Conservation (phyloP, 805 yeast genomes). For the Candida germanica region DNA sequence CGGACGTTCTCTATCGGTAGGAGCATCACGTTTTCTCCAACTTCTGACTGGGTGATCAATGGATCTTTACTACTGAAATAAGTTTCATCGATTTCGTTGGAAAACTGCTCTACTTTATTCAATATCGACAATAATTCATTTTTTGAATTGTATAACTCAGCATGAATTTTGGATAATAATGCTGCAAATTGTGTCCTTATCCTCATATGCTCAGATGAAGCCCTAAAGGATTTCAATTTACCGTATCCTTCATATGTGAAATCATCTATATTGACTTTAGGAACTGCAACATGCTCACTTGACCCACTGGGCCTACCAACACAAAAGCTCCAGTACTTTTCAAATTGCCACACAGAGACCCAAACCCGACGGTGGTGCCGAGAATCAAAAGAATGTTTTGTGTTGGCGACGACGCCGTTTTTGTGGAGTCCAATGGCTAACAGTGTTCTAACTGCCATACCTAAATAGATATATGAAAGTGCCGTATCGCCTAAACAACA, state of each 20-base stretch:
- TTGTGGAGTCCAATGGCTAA: conserved; percentile 36
- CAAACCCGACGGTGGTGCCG: conserved; percentile 17
- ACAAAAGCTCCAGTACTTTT: conserved; percentile 22
- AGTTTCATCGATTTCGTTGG: conserved; percentile 15
- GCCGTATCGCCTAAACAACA: conserved; percentile 21
- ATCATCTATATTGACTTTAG: conserved; percentile 7
- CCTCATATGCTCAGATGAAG: conserved; percentile 18
- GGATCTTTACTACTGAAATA: conserved; percentile 15
- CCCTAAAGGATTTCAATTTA: conserved; percentile 12
- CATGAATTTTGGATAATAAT: conserved; percentile 15
- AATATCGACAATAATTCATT: conserved; percentile 16
- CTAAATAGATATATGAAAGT: conserved; percentile 19
- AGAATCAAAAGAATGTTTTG: conserved; percentile 9
- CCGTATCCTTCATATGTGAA: conserved; percentile 14
- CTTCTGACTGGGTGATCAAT: conserved; percentile 6
- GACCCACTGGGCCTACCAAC: conserved; percentile 19
- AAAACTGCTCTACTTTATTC: conserved; percentile 14
- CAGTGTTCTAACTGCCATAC: conserved; percentile 34
- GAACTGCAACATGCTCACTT: conserved; percentile 13
- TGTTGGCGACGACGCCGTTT: conserved; percentile 13
- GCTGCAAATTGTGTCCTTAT: conserved; percentile 16
- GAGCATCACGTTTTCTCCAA: conserved; percentile 5
- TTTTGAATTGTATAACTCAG: conserved; percentile 17
- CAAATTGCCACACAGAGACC: conserved; percentile 20
- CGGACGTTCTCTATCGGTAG: conserved; percentile 1